phyloP scores from a whole-genome alignment of 352 stramenopile genomes.

The Plasmopara halstedii region DNA sequence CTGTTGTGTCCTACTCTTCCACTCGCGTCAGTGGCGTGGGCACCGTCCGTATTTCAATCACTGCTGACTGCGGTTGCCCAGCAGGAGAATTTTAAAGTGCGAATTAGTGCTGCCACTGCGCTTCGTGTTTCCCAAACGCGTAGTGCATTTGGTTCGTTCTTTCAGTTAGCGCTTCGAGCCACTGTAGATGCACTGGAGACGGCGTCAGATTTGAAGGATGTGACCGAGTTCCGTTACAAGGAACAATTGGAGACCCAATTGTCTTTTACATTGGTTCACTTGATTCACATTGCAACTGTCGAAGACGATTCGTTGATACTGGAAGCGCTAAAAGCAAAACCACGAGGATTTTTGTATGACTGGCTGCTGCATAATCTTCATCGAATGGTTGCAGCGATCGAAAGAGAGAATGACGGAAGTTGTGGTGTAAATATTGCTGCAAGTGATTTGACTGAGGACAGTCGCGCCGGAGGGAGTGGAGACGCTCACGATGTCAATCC shows the following conservation, averaged over 20 bases:
- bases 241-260: conserved; percentile 82
- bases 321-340: conserved; percentile 55
- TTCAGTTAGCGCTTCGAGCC: conserved; percentile 45
- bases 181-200: conserved; percentile 77
- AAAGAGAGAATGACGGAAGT: conserved; percentile 35
- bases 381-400: conserved; percentile 65
- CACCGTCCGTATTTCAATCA: conserved; percentile 65
- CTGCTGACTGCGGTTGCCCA: conserved; percentile 68
- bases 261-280: conserved; percentile 78
- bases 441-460: conserved; percentile 22
- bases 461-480: conserved; percentile 17
- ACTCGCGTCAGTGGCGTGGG: conserved; percentile 69
- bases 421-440: conserved; percentile 14
- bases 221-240: conserved; percentile 88
- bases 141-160: conserved; percentile 69
- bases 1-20: conserved; percentile 70
- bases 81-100: conserved; percentile 87
- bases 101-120: conserved; percentile 74
- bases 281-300: conserved; percentile 69
- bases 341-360: conserved; percentile 75
- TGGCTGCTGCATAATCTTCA: conserved; percentile 85
- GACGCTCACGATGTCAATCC: conserved; percentile 79
- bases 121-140: conserved; percentile 62
- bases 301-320: conserved; percentile 68
- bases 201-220: conserved; percentile 76